Evolutionary conservation across 345 rosid genomes (phyloP), one percentile per base, ranked within the genome.

Genomic region (Ailanthus altissimus): DNA sequence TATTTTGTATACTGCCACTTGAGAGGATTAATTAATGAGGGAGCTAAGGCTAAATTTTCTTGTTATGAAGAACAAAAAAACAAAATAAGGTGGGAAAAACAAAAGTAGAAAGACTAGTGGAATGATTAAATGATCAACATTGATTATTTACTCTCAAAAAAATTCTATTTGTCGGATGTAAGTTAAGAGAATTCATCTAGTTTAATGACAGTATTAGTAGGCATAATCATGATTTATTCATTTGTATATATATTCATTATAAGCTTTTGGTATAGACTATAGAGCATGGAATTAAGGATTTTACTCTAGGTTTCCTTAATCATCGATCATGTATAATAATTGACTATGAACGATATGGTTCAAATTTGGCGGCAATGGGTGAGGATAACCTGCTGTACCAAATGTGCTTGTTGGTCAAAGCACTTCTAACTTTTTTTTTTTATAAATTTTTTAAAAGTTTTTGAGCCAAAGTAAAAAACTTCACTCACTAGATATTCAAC

Each of bases 111-210:
- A 46, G 46, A 23, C 20, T 10, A 40, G 38, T 40, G 59, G 46
- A 75, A 81, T 80, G 47, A 83, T 70, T 65, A 28, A 74, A 66
- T 67, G 73, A 80, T 84, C 82, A 73, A 84, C 32, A 14, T 58
- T 72, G 18, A 26, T 43, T 73, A 72, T 81, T 77, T 78, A 72
- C 72, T 67, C 58, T 21, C 23, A 20, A 70, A 75, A 78, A 83
- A 72, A 80, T 82, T 72, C 75, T 81, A 73, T 71, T 79, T 83
- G 91, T 86, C 84, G 74, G 82, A 61, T 77, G 77, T 76, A 80
- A 82, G 56, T 84, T 38, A 73, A 63, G 80, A 64, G 60, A 25
- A 64, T 74, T 81, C 62, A 40, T 77, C 76, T 74, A 32, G 67
- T 74, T 65, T 67, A 32, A 38, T 61, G 38, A 42, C 83, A 70